phyloP scores from a whole-genome alignment of 2,329 filamentous ascomycete species.

The Aureobasidium namibiae region DNA sequence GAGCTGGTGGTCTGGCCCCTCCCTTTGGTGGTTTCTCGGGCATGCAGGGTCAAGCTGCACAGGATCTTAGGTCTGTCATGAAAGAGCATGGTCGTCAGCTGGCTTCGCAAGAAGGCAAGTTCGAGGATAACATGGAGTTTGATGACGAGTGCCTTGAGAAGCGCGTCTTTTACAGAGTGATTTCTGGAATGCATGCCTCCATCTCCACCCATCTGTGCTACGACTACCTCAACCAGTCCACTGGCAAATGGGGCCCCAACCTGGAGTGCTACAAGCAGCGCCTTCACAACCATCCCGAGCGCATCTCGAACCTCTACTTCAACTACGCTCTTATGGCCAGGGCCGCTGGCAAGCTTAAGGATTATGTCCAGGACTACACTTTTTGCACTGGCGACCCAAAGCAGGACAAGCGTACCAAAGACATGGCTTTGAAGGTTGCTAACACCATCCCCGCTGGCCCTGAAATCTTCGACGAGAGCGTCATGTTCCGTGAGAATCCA shows the following conservation, averaged over 20 bases:
- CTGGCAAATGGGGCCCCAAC: slow-evolving; percentile 88
- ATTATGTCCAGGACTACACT: slow-evolving; percentile 73
- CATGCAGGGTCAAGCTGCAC: slow-evolving; percentile 45
- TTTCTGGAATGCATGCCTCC: slow-evolving; percentile 96
- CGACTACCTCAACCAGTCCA: slow-evolving; percentile 92
- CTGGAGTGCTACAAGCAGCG: slow-evolving; percentile 78
- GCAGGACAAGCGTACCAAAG: slow-evolving; percentile 71
- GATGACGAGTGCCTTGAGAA: slow-evolving; percentile 96
- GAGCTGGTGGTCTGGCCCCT: slow-evolving; percentile 18
- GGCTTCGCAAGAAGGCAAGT: slow-evolving; percentile 38
- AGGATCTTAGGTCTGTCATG: slow-evolving; percentile 54
- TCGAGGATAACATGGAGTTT: slow-evolving; percentile 59
- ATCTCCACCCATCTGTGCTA: slow-evolving; percentile 95
- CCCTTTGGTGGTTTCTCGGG: slow-evolving; percentile 36
- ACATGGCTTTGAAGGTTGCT: slow-evolving; percentile 71
- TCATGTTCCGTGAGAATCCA: slow-evolving; percentile 68
- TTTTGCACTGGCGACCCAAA: slow-evolving; percentile 82
- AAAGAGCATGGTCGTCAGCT: slow-evolving; percentile 52
- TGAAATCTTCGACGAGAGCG: slow-evolving; percentile 84
- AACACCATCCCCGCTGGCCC: slow-evolving; percentile 56
- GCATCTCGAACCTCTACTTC: slow-evolving; percentile 96
- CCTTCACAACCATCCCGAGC: slow-evolving; percentile 78
- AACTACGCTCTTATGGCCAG: slow-evolving; percentile 95
- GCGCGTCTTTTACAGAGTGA: slow-evolving; percentile 91
- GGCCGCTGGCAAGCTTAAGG: slow-evolving; percentile 81